Evolutionary conservation across 2,329 filamentous ascomycete genomes (phyloP), one percentile per base, ranked within the genome.

Genomic region (Aspergillus persii): DNA sequence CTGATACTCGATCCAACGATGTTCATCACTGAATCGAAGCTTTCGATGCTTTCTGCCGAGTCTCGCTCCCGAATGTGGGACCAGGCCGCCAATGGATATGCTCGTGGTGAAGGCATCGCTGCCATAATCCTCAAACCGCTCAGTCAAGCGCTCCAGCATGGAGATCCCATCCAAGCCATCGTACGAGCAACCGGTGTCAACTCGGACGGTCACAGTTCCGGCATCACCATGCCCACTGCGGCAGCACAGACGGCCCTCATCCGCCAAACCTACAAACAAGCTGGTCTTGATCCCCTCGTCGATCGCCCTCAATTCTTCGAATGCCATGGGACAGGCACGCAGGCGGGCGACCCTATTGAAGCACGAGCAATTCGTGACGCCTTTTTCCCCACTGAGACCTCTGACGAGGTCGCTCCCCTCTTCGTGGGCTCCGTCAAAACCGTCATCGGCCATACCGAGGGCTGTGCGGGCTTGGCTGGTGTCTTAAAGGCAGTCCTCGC

Each of bases 51-150:
- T 36, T 81, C 80, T 1, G 77, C 81, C 51, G 77, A 79, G 1
- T 81, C 81, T 2, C 75, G 79, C 50, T 84, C 79, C 18, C 79
- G 77, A 56, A 80, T 73, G 64, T 79, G 71, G 65, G 75, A 77
- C 63, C 66, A 62, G 0, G 65, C 61, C 1, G 82, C 78, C 0
- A 68, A 81, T 58, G 82, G 80, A 18, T 81, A 74, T 68, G 79
- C 71, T 29, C 74, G 81, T 0, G 81, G 79, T 3, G 83, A 86
- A 56, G 82, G 82, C 1, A 66, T 83, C 8, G 76, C 76, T 0
- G 68, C 73, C 0, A 58, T 86, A 0, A 67, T 85, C 0, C 60
- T 86, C 0, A 86, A 86, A 67, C 71, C 66, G 1, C 64, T 85
- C 0, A 68, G 63, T 3, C 67, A 74, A 2, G 84, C 84, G 0